Percentiles rank a stretch among this genome's conserved stretches.
phyloP scores from a whole-genome alignment of 345 rosid genomes.

The Hibiscus mutabilis region DNA sequence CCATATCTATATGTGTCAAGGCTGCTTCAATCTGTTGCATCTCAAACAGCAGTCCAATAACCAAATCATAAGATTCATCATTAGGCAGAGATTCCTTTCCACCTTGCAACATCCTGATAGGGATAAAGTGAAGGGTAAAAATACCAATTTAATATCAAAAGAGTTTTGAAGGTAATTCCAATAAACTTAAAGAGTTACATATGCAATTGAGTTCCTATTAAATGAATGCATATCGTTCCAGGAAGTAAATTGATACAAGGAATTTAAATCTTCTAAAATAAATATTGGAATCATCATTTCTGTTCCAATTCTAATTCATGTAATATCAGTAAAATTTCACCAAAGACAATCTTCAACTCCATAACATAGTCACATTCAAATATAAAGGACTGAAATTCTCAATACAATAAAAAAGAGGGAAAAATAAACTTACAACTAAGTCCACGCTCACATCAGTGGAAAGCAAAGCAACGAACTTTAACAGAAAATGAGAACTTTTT shows the following conservation, averaged over 20 bases:
- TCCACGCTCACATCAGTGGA: no score
- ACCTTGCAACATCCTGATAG: constrained; percentile 72
- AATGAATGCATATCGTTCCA: not conserved
- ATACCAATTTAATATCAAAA: not conserved
- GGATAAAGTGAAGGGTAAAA: constrained; percentile 11
- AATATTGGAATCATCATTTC: not conserved
- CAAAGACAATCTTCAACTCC: not conserved
- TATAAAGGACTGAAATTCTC: not conserved
- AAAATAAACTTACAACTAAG: not conserved
- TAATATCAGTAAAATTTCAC: not conserved
- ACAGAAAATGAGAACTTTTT: not conserved
- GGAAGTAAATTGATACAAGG: not conserved
- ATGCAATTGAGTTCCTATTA: not conserved
- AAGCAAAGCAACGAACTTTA: not conserved
- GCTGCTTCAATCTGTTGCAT: constrained; percentile 50
- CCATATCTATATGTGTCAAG: constrained; percentile 51
- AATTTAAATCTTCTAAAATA: not conserved
- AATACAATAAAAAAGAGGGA: not conserved
- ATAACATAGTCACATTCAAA: not conserved
- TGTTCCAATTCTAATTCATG: not conserved
- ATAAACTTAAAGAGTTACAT: not conserved
- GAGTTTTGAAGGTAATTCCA: constrained; percentile 2
- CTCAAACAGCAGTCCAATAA: constrained; percentile 49
- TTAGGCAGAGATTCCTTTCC: constrained; percentile 77
- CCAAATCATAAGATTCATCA: constrained; percentile 72